Conservation (phyloP, 768 basidiomycete genomes). For the Boletus pseudopeckii region DNA sequence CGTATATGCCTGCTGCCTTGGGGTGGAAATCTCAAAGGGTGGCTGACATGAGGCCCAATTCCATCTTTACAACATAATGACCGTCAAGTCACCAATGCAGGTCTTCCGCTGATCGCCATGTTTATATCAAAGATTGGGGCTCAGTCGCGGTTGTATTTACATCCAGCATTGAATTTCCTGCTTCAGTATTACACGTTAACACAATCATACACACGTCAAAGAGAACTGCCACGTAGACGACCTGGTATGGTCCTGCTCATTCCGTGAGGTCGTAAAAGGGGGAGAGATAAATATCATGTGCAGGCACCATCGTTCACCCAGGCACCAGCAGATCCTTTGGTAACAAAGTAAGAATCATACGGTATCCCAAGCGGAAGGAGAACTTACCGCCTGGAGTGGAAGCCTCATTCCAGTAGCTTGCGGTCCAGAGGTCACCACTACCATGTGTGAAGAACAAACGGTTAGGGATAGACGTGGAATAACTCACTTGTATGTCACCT, state of each 20-base stretch:
- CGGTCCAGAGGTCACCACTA: slow-evolving; percentile 4
- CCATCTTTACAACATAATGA: not conserved
- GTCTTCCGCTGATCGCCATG: not conserved
- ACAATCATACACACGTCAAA: not conserved
- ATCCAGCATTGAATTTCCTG: not conserved
- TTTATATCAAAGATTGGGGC: not conserved
- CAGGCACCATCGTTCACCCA: not conserved
- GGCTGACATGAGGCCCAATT: not conserved
- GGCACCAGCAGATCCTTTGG: not conserved
- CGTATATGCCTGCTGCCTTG: not conserved
- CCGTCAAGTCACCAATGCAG: too few species aligned
- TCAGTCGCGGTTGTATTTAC: not conserved
- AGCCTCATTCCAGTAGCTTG: slow-evolving; percentile 1
- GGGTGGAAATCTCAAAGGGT: not conserved
- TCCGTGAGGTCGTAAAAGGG: not conserved
- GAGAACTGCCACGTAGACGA: not conserved
- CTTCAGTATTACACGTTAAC: not conserved
- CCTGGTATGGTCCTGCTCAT: not conserved
- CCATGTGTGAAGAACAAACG: not conserved
- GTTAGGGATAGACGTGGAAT: not conserved
- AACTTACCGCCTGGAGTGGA: not conserved
- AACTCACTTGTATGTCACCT: not conserved
- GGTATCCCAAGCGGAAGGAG: not conserved
- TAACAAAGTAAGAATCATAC: not conserved
- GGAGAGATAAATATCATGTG: not conserved